Base-by-base conservation (phyloP, 1,284 basidiomycete genomes). In the Moesziomyces sp. region DNA sequence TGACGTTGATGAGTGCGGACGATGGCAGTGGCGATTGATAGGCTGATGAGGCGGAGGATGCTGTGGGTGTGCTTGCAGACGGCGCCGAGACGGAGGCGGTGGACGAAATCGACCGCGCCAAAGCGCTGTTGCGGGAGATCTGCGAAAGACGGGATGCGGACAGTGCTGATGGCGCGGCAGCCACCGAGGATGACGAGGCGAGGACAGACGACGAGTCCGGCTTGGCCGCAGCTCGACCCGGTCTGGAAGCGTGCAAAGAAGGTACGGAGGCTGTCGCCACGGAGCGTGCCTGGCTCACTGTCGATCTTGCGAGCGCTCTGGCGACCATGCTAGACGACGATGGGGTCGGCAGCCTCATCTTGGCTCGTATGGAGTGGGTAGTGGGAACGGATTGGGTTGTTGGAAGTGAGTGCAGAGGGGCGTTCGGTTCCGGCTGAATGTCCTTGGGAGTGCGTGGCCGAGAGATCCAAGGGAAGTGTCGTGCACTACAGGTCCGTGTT, bases 1-100 rank as follows among this genome's bases (percentile, higher is more conserved):
- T 95, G 46, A 96, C 69, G 44, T 81, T 63, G 48, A 71, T 66
- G 52, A 76, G 61, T 13, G 78, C 60, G 1, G 75, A 68, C 10
- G 64, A 52, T 11, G 77, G 60, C 11, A 74, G 35, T 19, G 70
- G 70, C 13, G 70, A 63, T 48, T 64, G 52, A 26, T 73, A 73
- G 0, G 61, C 60, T 5, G 60, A 69, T 14, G 56, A 7, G 23
- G 53, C 54, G 47, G 62, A 50, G 2, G 62, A 58, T 45, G 62
- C 34, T n/a, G 34, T 10, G 21, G 62, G 58, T 28, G 68, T 44
- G 4, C 2, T 38, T 18, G 35, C 35, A 16, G 35, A 10, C 10
- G 35, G 35, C 35, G 35, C 35, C 35, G 48, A 28, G 6, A 43
- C 14, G 35, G 49, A 23, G 18, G 55, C 47, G 26, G 63, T 59